phyloP scores from a whole-genome alignment of 2,329 filamentous ascomycete genomes.

The Davidsoniella virescens region DNA sequence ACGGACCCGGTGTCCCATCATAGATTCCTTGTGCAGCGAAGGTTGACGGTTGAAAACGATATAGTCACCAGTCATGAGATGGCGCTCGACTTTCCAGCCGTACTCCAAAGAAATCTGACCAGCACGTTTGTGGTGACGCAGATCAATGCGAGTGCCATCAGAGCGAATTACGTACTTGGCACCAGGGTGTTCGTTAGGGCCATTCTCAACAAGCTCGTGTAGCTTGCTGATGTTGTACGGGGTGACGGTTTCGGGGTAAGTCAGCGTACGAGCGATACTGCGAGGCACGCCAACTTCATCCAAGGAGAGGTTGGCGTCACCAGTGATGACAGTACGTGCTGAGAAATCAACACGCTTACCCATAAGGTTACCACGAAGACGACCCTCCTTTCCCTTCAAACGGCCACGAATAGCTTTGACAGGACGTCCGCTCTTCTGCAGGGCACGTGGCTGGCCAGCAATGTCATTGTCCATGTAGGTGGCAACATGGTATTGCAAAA shows the following conservation, averaged over 20 bases:
- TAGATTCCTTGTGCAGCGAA: constrained; percentile 97
- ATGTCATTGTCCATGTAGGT: constrained; percentile 99
- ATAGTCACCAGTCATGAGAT: constrained; percentile 88
- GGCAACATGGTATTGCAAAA: constrained; percentile 94
- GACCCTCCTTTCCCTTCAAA: constrained; percentile 97
- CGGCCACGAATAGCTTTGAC: constrained; percentile 94
- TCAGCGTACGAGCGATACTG: constrained; percentile 82
- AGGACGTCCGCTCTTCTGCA: constrained; percentile 92
- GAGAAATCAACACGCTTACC: constrained; percentile 99
- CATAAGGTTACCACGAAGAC: constrained; percentile 97
- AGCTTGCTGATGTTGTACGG: constrained; percentile 94
- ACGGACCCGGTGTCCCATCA: constrained; percentile 97
- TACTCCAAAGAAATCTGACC: constrained; percentile 79
- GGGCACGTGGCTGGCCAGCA: constrained; percentile 79
- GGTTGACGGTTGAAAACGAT: constrained; percentile 99
- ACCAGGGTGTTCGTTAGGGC: constrained; percentile 86
- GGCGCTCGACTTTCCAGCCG: constrained; percentile 96
- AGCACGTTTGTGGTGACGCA: constrained; percentile 81
- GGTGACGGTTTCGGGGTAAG: constrained; percentile 93
- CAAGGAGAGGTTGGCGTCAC: constrained; percentile 88
- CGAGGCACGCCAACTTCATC: constrained; percentile 95
- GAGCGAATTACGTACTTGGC: constrained; percentile 92
- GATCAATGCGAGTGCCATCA: constrained; percentile 84
- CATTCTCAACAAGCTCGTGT: constrained; percentile 77
- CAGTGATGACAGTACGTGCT: constrained; percentile 97